Evolutionary conservation across 257 asterid genomes (phyloP).

Genomic region (Parsonsia alboflavescens): DNA sequence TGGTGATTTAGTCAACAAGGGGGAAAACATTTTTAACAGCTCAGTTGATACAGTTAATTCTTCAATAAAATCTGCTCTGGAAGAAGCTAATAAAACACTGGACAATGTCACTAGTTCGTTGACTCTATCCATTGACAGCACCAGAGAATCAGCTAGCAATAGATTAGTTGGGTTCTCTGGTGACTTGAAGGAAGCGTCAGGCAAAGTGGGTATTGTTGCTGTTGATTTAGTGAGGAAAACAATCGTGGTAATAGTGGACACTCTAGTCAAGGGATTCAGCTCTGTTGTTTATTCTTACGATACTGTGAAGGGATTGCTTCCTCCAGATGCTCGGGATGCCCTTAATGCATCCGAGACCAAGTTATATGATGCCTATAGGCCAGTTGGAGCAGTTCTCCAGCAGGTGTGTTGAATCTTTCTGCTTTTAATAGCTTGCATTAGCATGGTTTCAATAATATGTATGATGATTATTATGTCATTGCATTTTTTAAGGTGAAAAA

Average conservation of each 20-base stretch:
- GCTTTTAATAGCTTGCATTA: not conserved
- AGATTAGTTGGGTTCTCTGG: conserved; percentile 50
- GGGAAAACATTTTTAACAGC: conserved; percentile 39
- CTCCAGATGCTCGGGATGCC: conserved; percentile 50
- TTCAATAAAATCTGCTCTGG: conserved; percentile 39
- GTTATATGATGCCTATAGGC: conserved; percentile 30
- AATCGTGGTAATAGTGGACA: conserved; percentile 51
- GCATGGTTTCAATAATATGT: not conserved
- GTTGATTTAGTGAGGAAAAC: conserved; percentile 50
- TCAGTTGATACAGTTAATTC: conserved; percentile 46
- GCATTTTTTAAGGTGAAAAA: not conserved
- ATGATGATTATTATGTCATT: conserved; percentile 1
- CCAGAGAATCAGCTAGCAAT: conserved; percentile 57
- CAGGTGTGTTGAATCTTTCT: conserved; percentile 39
- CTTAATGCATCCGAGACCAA: conserved; percentile 49
- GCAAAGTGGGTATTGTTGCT: conserved; percentile 47
- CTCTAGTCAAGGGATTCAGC: conserved; percentile 42
- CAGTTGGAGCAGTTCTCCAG: conserved; percentile 52
- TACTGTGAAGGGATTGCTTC: conserved; percentile 63
- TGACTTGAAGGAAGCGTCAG: conserved; percentile 56
- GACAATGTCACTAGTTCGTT: conserved; percentile 40
- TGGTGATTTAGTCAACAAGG: conserved; percentile 37
- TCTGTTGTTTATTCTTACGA: conserved; percentile 56
- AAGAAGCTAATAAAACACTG: conserved; percentile 39
- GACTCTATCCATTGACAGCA: conserved; percentile 36